These are phyloP conservation scores for Aspergillus floridensis DNA, from an alignment of 2,329 filamentous ascomycete species.

Conservation along the genomic window DNA sequence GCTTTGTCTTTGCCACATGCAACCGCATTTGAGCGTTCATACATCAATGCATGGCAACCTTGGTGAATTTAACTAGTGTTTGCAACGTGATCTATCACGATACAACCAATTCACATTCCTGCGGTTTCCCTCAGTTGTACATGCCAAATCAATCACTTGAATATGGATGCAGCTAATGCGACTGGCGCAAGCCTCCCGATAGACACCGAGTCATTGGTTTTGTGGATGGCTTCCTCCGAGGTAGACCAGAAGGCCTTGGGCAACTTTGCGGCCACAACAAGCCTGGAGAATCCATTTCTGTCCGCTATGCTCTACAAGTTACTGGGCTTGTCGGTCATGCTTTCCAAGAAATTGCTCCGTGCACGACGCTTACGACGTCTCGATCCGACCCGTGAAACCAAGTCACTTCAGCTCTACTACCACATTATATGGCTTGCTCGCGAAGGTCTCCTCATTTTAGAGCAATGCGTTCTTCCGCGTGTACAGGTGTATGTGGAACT, in stretches of 20 bases:
- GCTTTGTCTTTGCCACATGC: conserved; percentile 13
- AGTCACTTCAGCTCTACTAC: conserved; percentile 77
- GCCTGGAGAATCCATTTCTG: conserved; percentile 73
- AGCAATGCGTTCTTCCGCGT: conserved; percentile 81
- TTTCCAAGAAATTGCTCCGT: conserved; percentile 77
- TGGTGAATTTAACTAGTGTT: background rate
- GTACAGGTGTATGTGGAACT: conserved; percentile 76
- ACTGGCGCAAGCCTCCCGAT: conserved; percentile 25
- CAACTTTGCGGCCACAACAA: conserved; percentile 77
- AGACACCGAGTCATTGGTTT: conserved; percentile 32
- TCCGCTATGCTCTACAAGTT: conserved; percentile 80
- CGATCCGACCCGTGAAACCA: conserved; percentile 74
- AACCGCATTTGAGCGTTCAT: background rate
- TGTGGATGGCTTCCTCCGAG: conserved; percentile 87
- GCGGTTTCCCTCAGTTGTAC: background rate
- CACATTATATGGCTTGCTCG: conserved; percentile 95
- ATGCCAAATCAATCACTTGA: background rate
- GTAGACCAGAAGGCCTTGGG: conserved; percentile 97
- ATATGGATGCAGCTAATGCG: conserved; percentile 29
- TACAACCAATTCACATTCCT: background rate
- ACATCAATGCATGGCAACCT: background rate
- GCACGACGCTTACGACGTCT: conserved; percentile 79
- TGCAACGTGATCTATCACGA: background rate
- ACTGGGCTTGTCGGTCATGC: conserved; percentile 81
- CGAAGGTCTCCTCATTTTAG: conserved; percentile 83